Percentiles rank a stretch among this genome's conserved stretches.
phyloP scores from a whole-genome alignment of 2,329 filamentous ascomycete genomes.

The Pseudocercospora macadamiae region DNA sequence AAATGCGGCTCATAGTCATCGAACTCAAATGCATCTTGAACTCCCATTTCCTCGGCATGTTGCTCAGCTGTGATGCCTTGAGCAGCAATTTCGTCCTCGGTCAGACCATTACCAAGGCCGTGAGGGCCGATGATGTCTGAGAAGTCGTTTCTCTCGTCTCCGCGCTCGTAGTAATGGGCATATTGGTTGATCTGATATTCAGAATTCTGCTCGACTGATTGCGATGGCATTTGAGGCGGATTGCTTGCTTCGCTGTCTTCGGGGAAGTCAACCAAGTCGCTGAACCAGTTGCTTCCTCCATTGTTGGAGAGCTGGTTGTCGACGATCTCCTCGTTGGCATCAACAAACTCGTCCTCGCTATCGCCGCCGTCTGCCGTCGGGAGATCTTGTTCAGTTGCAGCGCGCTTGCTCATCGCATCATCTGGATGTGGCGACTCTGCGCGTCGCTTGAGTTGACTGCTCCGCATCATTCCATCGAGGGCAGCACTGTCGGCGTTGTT shows the following conservation, averaged over 20 bases:
- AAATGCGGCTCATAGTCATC: neutral
- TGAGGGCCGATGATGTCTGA: neutral
- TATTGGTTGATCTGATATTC: neutral
- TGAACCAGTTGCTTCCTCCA: neutral
- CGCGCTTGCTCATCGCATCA: slow-evolving; percentile 12
- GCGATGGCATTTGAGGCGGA: neutral
- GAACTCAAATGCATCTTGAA: neutral
- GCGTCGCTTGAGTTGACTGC: slow-evolving; percentile 8
- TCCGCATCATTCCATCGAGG: neutral
- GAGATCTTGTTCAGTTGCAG: neutral
- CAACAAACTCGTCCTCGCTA: slow-evolving; percentile 25
- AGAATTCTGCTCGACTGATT: neutral
- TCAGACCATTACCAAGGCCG: slow-evolving; percentile 1
- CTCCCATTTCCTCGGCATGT: too few species aligned
- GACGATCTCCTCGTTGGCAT: slow-evolving; percentile 25
- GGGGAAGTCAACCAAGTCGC: neutral
- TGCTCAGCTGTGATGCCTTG: slow-evolving; percentile 6
- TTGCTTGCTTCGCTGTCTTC: neutral
- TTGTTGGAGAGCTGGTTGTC: neutral
- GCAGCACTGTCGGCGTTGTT: neutral
- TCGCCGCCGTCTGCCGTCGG: slow-evolving; percentile 12
- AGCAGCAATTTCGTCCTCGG: neutral
- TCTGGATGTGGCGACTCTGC: slow-evolving; percentile 5
- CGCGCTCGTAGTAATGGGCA: too few species aligned
- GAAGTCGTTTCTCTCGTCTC: neutral